phyloP scores from a whole-genome alignment of 139 green algal genomes.

The Tetraselmis striata region DNA sequence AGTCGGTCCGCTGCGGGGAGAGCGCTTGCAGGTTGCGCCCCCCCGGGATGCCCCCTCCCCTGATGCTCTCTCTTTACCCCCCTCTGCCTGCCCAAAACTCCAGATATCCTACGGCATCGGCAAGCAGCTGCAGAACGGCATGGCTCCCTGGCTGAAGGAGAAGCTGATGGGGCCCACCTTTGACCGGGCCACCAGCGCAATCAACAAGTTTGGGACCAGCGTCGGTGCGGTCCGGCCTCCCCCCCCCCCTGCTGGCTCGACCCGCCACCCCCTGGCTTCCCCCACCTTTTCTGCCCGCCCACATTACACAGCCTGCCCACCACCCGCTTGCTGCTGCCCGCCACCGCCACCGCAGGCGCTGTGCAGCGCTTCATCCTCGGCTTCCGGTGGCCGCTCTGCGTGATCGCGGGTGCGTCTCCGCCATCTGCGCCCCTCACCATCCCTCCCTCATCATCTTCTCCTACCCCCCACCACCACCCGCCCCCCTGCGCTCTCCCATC shows the following conservation, averaged over 20 bases:
- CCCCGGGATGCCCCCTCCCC: no score
- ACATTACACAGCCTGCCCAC: no score
- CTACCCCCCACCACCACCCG: no score
- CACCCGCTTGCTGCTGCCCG: no score
- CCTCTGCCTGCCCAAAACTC: no score
- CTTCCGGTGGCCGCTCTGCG: background rate
- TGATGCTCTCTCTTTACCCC: no score
- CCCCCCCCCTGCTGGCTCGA: no score
- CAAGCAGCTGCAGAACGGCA: background rate
- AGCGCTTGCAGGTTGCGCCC: no score
- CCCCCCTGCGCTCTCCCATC: no score
- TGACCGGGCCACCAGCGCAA: background rate
- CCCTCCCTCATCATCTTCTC: background rate
- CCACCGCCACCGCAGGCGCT: no score
- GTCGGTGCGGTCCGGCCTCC: background rate
- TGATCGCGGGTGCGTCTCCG: background rate
- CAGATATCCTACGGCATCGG: background rate
- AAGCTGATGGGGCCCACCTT: background rate
- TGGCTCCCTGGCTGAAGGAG: background rate
- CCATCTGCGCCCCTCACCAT: background rate
- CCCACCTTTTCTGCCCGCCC: background rate
- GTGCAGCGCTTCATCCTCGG: background rate
- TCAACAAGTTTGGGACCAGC: background rate
- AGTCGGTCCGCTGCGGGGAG: no score
- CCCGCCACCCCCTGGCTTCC: no score